Evolutionary conservation across 2,329 filamentous ascomycete species (phyloP), one percentile per base, ranked within the genome.

Genomic region (Fusarium pseudocircinatum): DNA sequence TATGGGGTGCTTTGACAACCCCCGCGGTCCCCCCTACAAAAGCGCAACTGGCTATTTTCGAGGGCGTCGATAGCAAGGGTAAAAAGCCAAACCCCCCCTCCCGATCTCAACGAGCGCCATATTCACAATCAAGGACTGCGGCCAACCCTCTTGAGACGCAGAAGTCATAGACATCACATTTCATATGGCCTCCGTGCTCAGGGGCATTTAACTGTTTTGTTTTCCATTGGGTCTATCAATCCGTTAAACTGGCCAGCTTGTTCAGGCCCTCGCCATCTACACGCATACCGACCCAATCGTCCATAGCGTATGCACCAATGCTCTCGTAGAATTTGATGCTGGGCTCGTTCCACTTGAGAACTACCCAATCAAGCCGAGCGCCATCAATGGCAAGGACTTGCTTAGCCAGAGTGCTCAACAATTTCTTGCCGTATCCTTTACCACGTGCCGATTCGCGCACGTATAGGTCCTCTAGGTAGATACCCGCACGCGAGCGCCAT

Each of bases 391-490:
- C 87, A 60, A 93, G 79, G 7, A 94, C 91, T 84, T 97, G 93
- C 78, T 89, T 90, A n/a, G 95, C 96, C 79, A 98, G 84, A 75
- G 90, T 89, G 69, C 89, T 89, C 54, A 98, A 85, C 79, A 98
- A 82, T 76, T 87, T 85, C 82, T 92, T 93, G 43, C 95, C 96
- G 79, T 96, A 97, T 2, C 95, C 95, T 69, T 89, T 89, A 39
- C 91, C 91, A 8, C 96, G 87, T 77, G 93, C 91, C 49, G 85
- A 84, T 2, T 90, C 87, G 75, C 90, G 87, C 44, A 99, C 94
- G 78, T 92, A 97, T n/a, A 98, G 85, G 79, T 98, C 96, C 82
- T 98, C 96, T 42, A 98, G 91, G 82, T 97, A 97, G 79, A 99
- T 93, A 6, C 96, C 96, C 1, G 95, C 90, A 50, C 89, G 89